Evolutionary conservation across 2,329 filamentous ascomycete genomes (phyloP).

Genomic region (Lecanosticta acicola): DNA sequence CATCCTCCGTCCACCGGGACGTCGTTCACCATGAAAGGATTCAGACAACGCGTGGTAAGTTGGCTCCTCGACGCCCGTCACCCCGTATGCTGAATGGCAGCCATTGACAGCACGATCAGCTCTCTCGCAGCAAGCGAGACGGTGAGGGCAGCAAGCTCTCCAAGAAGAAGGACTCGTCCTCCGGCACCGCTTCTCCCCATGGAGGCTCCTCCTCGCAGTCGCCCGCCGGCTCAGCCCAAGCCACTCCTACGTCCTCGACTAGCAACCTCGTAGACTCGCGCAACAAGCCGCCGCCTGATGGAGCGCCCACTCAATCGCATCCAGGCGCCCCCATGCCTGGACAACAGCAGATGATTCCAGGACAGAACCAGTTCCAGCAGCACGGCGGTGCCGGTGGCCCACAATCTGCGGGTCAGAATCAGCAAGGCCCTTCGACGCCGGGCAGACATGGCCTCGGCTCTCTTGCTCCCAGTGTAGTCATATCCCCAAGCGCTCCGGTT

Average conservation of each 20-base stretch:
- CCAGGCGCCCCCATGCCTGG: conserved; percentile 36
- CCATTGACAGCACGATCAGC: conserved; percentile 62
- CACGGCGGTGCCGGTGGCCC: conserved; percentile 17
- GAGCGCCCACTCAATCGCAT: conserved; percentile 38
- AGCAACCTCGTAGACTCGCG: conserved; percentile 79
- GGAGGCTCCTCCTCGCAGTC: conserved; percentile 50
- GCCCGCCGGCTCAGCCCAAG: conserved; percentile 55
- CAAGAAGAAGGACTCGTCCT: conserved; percentile 52
- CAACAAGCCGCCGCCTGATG: conserved; percentile 67
- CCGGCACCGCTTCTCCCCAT: conserved; percentile 73
- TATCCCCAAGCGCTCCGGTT: conserved; percentile 90
- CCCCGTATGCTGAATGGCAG: conserved; percentile 24
- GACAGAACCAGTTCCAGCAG: conserved; percentile 20
- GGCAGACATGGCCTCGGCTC: conserved; percentile 22
- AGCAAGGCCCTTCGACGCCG: conserved; percentile 25
- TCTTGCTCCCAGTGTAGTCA: conserved; percentile 70
- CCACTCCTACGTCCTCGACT: conserved; percentile 82
- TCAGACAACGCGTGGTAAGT: conserved; percentile 95
- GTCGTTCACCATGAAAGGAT: conserved; percentile 72
- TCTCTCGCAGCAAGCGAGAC: conserved; percentile 64
- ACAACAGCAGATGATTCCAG: conserved; percentile 18
- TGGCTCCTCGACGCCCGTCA: conserved; percentile 19
- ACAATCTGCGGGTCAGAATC: conserved; percentile 14
- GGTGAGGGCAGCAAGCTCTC: conserved; percentile 61
- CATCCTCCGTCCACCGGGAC: conserved; percentile 13